These are phyloP conservation scores for Adansonia digitata DNA, from an alignment of 345 rosid species.

Conservation along the genomic window DNA sequence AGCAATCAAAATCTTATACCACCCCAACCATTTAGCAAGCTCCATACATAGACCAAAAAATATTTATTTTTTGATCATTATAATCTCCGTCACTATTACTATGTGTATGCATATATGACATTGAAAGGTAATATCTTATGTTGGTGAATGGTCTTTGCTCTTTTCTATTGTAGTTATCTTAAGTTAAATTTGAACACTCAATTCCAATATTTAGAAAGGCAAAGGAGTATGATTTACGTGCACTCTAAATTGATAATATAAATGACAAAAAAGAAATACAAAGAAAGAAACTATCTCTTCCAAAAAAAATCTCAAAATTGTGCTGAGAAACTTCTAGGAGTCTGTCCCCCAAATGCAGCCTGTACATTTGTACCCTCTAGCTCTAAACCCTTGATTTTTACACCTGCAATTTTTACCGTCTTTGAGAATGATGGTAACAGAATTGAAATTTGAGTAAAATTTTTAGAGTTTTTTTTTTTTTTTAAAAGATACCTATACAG, in stretches of 20 bases:
- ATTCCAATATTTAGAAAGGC: neutral
- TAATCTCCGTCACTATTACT: neutral
- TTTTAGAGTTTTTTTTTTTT: conserved; percentile 7
- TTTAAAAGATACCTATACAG: neutral
- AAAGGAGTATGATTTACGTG: neutral
- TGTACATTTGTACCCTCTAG: neutral
- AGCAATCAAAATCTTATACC: neutral
- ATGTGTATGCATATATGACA: neutral
- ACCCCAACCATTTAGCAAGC: neutral
- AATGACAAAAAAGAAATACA: neutral
- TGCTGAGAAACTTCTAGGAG: conserved; percentile 16
- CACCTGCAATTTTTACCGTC: neutral
- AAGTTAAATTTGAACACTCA: neutral
- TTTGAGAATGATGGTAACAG: neutral
- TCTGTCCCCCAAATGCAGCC: neutral
- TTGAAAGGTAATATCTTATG: neutral
- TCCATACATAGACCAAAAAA: neutral
- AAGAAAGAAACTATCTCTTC: neutral
- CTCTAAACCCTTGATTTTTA: neutral
- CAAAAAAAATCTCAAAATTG: neutral
- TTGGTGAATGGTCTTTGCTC: neutral
- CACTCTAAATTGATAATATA: neutral
- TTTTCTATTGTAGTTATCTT: too few species aligned
- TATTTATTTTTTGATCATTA: neutral
- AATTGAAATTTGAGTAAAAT: neutral